A percentile compares a stretch with the other conserved stretches of the same genome.
phyloP scores from a whole-genome alignment of 257 asterid species.

The Orobanche coerulescens region DNA sequence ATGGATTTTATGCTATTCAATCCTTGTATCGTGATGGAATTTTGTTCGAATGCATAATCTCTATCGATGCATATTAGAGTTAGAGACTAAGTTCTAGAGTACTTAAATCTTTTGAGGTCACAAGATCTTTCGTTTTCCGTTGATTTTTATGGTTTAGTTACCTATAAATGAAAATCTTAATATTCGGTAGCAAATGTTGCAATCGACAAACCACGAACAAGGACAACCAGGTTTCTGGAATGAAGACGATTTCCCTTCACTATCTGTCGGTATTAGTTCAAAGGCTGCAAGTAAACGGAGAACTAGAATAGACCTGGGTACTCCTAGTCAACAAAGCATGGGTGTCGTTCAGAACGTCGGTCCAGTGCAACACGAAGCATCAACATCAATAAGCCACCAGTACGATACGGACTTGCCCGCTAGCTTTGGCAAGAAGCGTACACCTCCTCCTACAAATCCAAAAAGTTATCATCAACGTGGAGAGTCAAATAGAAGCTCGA shows the following conservation, averaged over 20 bases:
- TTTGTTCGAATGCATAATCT: not conserved
- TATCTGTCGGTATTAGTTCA: conserved; percentile 7
- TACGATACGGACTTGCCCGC: conserved; percentile 18
- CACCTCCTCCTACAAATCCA: conserved; percentile 5
- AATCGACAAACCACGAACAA: conserved; percentile 1
- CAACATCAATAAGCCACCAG: conserved; percentile 8
- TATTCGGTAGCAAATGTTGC: not conserved
- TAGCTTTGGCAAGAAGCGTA: conserved; percentile 21
- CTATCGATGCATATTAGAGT: too few relatives aligned
- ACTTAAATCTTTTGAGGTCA: not conserved
- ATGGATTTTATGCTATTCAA: too few relatives aligned
- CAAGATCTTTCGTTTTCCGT: not conserved
- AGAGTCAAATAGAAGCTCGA: conserved; percentile 2
- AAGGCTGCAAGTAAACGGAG: conserved; percentile 22
- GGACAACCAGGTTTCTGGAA: not conserved
- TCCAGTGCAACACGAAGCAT: not conserved
- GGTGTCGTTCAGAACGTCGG: not conserved
- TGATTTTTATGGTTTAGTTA: not conserved
- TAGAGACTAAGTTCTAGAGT: not conserved
- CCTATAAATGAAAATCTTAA: not conserved
- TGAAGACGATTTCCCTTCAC: conserved; percentile 26
- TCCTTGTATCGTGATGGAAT: not conserved
- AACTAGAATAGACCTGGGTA: conserved; percentile 23
- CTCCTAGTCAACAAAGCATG: conserved; percentile 9
- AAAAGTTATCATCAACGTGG: conserved; percentile 11